Base-by-base conservation (phyloP, 208 protist species). In the Crithidia expoeki region DNA sequence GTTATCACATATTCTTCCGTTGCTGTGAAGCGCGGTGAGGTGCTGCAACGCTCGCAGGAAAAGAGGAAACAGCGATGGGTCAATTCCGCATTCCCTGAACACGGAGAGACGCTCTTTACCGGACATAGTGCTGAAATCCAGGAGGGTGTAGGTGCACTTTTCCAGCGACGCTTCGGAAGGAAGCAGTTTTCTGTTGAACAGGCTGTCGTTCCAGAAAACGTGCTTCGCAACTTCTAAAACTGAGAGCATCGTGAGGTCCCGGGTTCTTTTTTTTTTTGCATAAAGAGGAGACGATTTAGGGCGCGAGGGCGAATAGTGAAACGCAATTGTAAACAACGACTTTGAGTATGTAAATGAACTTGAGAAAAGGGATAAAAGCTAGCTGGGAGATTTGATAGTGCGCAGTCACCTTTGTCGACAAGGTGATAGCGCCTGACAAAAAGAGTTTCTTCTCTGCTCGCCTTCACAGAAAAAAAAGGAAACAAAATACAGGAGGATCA, bases 201-300 rank as follows among this genome's bases (percentile, higher is more conserved):
- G 83, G 30, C 60, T 50, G 74, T 94, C 86, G 78, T 89, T 89
- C 84, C 86, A 93, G 76, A 94, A 94, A n/a, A 96, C 79, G 51
- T 89, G 76, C 66, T 83, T 81, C 10, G 80, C 87, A 40, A 93
- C 84, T 38, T 86, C 84, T 38, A 89, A 79, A 46, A 93, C 84
- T 17, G 80, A 60, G 11, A 95, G 70, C 90, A 95, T 95, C 38
- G 53, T 74, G 67, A 40, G 36, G 5, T 12, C 12, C 36, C 12
- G 5, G 5, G 36, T 40, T 40, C 9, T 40, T 40, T 5, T 40
- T 40, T 5, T 12, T 40, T 5, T 40, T 40, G 5, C 12, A 12
- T 40, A 14, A n/a, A 12, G 36, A 14, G 36, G 5, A 40, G 9
- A 40, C 36, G 36, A 40, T 40, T 40, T 40, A 40, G 36, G 36